Percentiles rank a stretch among this genome's conserved stretches.
Evolutionary conservation across 1,284 basidiomycete species (phyloP).

Genomic region (Kwoniella shivajii): DNA sequence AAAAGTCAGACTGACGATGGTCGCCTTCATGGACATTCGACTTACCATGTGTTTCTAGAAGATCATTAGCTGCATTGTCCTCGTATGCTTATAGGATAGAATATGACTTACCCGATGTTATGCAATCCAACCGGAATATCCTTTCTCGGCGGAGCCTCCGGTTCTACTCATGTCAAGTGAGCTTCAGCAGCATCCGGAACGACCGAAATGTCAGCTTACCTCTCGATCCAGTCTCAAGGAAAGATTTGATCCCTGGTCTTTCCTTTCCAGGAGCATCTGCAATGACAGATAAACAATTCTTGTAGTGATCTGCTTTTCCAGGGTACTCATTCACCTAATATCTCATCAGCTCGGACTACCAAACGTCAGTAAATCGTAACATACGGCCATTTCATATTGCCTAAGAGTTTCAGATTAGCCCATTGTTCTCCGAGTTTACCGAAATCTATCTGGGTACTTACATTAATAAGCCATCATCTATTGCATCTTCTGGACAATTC

Average conservation of each 20-base stretch:
- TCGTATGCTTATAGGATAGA: no score
- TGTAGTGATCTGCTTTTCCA: conserved; percentile 46
- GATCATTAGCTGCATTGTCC: no score
- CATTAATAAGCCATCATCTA: conserved; percentile 49
- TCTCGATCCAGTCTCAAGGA: conserved; percentile 33
- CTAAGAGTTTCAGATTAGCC: conserved; percentile 18
- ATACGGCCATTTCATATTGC: conserved; percentile 49
- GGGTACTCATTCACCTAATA: conserved; percentile 35
- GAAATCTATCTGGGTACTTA: conserved; percentile 16
- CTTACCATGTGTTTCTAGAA: conserved; percentile 49
- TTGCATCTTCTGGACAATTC: conserved; percentile 35
- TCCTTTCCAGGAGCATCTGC: conserved; percentile 45
- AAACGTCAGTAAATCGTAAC: conserved; percentile 8
- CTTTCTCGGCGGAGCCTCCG: conserved; percentile 31
- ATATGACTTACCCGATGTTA: conserved; percentile 53
- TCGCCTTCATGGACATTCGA: not conserved
- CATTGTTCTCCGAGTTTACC: not conserved
- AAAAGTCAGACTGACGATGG: not conserved
- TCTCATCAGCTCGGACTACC: conserved; percentile 4
- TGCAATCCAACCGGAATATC: conserved; percentile 52
- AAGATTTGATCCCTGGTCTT: conserved; percentile 39
- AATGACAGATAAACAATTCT: conserved; percentile 41
- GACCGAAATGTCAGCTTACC: conserved; percentile 11
- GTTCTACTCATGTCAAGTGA: conserved; percentile 14
- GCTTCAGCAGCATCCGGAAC: not conserved